These are phyloP conservation scores for Rhododendron molle DNA, from an alignment of 148 eudicot genomes.

Conservation along the genomic window DNA sequence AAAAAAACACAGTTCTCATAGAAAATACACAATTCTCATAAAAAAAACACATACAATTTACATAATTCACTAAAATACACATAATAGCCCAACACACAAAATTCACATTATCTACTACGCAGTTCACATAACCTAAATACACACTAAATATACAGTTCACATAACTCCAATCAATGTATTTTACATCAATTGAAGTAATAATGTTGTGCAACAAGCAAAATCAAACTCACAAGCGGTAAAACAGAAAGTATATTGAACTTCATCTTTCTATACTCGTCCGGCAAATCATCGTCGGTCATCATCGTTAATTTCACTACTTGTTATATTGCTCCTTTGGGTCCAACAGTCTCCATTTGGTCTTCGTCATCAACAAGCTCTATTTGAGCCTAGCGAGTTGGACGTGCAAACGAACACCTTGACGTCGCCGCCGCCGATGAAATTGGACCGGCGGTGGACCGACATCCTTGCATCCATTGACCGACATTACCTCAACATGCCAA, in stretches of 20 bases:
- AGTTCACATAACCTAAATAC: too few species aligned
- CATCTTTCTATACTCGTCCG: slow-evolving; percentile 56
- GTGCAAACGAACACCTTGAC: slow-evolving; percentile 52
- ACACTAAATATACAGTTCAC: too few species aligned
- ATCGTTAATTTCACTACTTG: slow-evolving; percentile 62
- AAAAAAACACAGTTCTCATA: too few species aligned
- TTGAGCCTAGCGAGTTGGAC: slow-evolving; percentile 44
- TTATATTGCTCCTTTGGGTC: slow-evolving; percentile 57
- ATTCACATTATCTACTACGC: too few species aligned
- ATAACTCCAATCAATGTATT: too few species aligned
- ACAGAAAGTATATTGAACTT: slow-evolving; percentile 40
- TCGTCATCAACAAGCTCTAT: slow-evolving; percentile 37
- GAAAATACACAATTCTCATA: too few species aligned
- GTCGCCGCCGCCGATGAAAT: slow-evolving; percentile 34
- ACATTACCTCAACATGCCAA: slow-evolving; percentile 6
- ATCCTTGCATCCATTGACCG: slow-evolving; percentile 35
- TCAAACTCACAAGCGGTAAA: slow-evolving; percentile 53
- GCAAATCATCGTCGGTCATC: slow-evolving; percentile 90
- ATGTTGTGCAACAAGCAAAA: slow-evolving; percentile 36
- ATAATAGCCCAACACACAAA: too few species aligned
- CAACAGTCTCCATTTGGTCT: slow-evolving; percentile 68
- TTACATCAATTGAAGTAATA: too few species aligned
- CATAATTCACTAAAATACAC: too few species aligned
- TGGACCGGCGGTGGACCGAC: slow-evolving; percentile 19
- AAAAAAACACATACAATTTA: too few species aligned